Percentiles rank a stretch among this genome's conserved stretches.
Conservation (phyloP, 352 stramenopile genomes). For the Phytophthora sojae region DNA sequence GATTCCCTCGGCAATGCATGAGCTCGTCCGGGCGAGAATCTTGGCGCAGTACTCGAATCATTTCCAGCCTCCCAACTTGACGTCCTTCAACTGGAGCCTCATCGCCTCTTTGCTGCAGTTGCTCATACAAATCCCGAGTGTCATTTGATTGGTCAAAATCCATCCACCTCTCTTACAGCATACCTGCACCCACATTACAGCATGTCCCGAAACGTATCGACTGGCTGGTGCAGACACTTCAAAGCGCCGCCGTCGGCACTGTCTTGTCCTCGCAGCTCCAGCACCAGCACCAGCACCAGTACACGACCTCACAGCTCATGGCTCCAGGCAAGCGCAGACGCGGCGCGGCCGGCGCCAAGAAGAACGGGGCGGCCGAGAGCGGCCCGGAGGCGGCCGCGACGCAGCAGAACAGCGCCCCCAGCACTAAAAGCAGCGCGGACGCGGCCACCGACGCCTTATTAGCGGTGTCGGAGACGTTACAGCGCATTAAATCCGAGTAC, state of each 20-base stretch:
- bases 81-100: too few species aligned
- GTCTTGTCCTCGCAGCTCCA: too few species aligned
- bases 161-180: not conserved
- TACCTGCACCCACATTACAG: not conserved
- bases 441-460: not conserved
- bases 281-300: not conserved
- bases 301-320: conserved; percentile 25
- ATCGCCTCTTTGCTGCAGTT: not conserved
- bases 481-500: conserved; percentile 37
- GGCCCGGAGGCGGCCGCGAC: conserved; percentile 5
- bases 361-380: conserved; percentile 21
- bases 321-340: conserved; percentile 51
- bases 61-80: too few species aligned
- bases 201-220: not conserved
- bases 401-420: conserved; percentile 6
- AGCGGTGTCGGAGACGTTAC: conserved; percentile 6
- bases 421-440: not conserved
- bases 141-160: not conserved
- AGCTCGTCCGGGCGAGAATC: too few species aligned
- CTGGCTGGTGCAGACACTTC: not conserved
- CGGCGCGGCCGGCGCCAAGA: conserved; percentile 9
- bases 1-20: too few species aligned
- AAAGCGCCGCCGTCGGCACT: not conserved
- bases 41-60: too few species aligned
- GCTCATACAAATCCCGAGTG: not conserved